These are phyloP conservation scores for Dictyostelium intermedium DNA, from an alignment of 78 protist species.

Conservation along the genomic window DNA sequence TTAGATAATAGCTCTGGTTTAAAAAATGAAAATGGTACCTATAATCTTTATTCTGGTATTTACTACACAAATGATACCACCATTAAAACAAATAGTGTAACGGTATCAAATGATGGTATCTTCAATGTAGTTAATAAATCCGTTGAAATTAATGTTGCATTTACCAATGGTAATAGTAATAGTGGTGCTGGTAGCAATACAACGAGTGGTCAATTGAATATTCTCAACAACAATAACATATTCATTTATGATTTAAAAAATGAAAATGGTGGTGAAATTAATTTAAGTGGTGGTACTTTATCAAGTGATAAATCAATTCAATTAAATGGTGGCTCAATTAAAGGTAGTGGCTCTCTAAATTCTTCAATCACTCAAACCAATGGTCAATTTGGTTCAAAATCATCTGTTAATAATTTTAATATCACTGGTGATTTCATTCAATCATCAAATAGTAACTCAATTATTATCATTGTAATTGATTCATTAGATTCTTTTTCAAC, in stretches of 20 bases:
- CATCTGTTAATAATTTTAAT: neutral
- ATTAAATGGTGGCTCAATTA: neutral
- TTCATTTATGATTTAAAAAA: neutral
- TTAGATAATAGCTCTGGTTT: neutral
- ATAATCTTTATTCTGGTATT: neutral
- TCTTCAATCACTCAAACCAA: neutral
- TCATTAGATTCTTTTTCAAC: neutral
- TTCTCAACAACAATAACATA: neutral
- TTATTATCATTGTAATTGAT: neutral
- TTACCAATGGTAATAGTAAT: neutral
- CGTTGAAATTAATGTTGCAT: neutral
- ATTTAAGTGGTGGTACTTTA: neutral
- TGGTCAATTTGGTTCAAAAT: neutral
- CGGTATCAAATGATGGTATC: neutral
- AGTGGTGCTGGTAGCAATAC: neutral
- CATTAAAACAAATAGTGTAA: neutral
- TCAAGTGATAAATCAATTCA: neutral
- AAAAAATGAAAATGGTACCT: neutral
- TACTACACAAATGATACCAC: neutral
- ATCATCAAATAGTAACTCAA: neutral
- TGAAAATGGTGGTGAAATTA: neutral
- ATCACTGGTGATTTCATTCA: neutral
- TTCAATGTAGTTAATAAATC: neutral
- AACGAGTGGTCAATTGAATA: neutral
- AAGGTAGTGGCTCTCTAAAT: neutral